Evolutionary conservation across 768 basidiomycete species (phyloP).

Genomic region (Stropharia rugosoannulata): DNA sequence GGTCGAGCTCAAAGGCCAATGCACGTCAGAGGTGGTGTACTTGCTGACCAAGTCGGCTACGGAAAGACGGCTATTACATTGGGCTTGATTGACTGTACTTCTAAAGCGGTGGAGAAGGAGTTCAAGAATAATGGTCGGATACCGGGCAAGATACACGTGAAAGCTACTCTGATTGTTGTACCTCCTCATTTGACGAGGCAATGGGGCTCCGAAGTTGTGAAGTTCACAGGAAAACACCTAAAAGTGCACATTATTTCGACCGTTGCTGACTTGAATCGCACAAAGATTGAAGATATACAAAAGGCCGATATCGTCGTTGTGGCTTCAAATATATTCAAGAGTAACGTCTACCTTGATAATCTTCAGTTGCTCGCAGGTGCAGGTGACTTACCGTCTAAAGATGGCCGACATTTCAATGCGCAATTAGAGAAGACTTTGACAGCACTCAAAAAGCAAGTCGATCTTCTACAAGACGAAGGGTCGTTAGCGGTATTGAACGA

Average conservation of each 20-base stretch:
- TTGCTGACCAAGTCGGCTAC: slow-evolving; percentile 96
- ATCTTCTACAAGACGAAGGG: slow-evolving; percentile 65
- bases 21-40: slow-evolving; percentile 81
- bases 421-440: slow-evolving; percentile 64
- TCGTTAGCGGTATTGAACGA: slow-evolving; percentile 57
- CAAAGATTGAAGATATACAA: slow-evolving; percentile 71
- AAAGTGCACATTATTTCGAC: slow-evolving; percentile 67
- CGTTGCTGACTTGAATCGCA: slow-evolving; percentile 66
- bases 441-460: slow-evolving; percentile 63
- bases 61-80: slow-evolving; percentile 96
- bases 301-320: slow-evolving; percentile 87
- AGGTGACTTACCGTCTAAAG: slow-evolving; percentile 68
- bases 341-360: slow-evolving; percentile 72
- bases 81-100: slow-evolving; percentile 78
- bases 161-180: slow-evolving; percentile 82
- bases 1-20: slow-evolving; percentile 81
- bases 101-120: slow-evolving; percentile 54
- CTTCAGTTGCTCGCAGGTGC: slow-evolving; percentile 69
- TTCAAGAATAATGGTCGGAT: slow-evolving; percentile 45
- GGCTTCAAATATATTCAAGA: slow-evolving; percentile 85
- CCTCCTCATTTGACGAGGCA: slow-evolving; percentile 89
- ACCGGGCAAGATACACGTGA: slow-evolving; percentile 70
- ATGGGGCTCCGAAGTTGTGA: slow-evolving; percentile 84
- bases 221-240: slow-evolving; percentile 71
- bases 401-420: slow-evolving; percentile 90